Evolutionary conservation across 2,329 filamentous ascomycete species (phyloP).

Genomic region (Thermoascus crustaceus): DNA sequence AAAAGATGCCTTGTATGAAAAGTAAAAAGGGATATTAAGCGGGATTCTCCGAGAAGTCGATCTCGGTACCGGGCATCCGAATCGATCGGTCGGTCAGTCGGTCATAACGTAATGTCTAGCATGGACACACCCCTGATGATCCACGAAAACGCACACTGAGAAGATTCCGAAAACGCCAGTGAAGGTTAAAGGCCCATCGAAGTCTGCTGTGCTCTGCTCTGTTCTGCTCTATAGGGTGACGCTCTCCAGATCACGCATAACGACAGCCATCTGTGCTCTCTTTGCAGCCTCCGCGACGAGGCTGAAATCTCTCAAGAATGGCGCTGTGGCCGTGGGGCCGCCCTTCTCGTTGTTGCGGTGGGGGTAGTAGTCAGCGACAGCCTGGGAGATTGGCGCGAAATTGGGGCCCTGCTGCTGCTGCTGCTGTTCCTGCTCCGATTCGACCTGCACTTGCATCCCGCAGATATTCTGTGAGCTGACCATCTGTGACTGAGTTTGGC

Average conservation of each 20-base stretch:
- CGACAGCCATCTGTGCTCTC: constrained; percentile 78
- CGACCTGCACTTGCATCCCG: background rate
- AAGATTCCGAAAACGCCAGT: constrained; percentile 6
- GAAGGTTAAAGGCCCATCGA: background rate
- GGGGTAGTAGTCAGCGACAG: constrained; percentile 15
- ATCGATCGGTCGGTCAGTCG: too few species aligned
- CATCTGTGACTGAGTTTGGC: background rate
- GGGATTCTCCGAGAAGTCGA: too few species aligned
- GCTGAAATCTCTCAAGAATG: constrained; percentile 71
- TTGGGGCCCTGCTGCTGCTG: constrained; percentile 3
- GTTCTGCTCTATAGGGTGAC: constrained; percentile 28
- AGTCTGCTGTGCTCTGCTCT: background rate
- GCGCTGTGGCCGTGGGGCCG: constrained; percentile 40
- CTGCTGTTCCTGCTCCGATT: too few species aligned
- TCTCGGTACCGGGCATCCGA: too few species aligned
- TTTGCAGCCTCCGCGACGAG: constrained; percentile 89
- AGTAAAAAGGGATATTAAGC: too few species aligned
- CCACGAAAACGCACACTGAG: too few species aligned
- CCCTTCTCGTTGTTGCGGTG: constrained; percentile 20
- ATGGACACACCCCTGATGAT: too few species aligned
- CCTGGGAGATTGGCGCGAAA: constrained; percentile 8
- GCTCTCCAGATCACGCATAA: constrained; percentile 71
- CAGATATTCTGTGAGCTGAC: background rate
- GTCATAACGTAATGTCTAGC: too few species aligned
- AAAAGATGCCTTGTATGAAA: too few species aligned